Base-by-base conservation (phyloP, 179 eudicot species). In the Dionaea muscipula region DNA sequence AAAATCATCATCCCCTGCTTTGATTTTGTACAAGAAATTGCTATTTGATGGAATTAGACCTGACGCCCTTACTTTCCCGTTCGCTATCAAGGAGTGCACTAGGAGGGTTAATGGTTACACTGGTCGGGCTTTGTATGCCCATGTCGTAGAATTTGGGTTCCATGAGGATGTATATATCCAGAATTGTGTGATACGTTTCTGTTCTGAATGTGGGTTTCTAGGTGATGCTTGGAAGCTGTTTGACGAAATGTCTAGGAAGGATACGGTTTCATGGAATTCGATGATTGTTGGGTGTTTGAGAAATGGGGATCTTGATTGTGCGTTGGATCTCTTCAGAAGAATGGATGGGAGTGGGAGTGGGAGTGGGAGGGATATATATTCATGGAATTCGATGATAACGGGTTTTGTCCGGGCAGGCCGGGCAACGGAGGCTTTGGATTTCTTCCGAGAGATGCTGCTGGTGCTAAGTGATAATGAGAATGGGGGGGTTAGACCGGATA, bases 361-460 rank as follows among this genome's bases (percentile, higher is more conserved):
- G n/a, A n/a, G n/a, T n/a, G n/a, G n/a, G 62, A 72, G 63, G 71
- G 71, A 63, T 53, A 53, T 78, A 28, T 66, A 73, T 46, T 72
- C 78, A 47, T 81, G 87, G 87, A 81, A 78, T 58, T 75, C 81
- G 6, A 51, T 78, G 33, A 81, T 81, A 28, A 71, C 78, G 1
- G 87, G 83, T 15, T 69, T 71, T 47, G 76, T 69, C 62, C 81
- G 68, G 59, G 75, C 68, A 24, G 81, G 87, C 20, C 57, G 59
- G 45, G 57, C 75, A 8, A 78, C 57, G 59, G 65, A 78, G 53
- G 87, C 79, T 39, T 55, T 81, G 48, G 72, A 70, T 28, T 51
- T 71, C 39, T 81, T 81, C 52, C 69, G 59, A 18, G 83, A 81
- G 51, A 75, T 81, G 81, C 64, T 81, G 81, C 64, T 53, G 26